Conservation (phyloP, 108 stramenopile species). For the Cyclotella distinguenda region DNA sequence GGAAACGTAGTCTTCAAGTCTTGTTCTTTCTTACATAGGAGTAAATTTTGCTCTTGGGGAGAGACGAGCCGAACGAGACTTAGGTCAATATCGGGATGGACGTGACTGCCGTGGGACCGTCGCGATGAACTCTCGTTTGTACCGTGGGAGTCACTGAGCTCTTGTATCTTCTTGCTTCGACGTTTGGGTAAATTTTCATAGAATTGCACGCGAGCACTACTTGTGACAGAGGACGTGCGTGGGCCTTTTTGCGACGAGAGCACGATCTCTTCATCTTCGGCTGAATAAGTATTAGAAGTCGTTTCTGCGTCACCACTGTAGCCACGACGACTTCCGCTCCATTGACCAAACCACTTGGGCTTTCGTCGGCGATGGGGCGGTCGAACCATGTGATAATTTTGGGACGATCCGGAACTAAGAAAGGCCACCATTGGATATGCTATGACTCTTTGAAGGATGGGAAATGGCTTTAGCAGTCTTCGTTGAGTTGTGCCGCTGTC, state of each 20-base stretch:
- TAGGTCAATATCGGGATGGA: slow-evolving; percentile 1
- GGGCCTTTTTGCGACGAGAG: background rate
- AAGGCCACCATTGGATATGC: no score
- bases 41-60: background rate
- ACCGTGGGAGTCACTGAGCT: no score
- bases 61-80: background rate
- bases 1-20: background rate
- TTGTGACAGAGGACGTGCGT: background rate
- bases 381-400: no score
- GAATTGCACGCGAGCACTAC: background rate
- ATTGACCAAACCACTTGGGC: background rate
- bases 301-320: slow-evolving; percentile 1
- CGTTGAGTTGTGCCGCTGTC: no score
- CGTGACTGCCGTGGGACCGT: background rate
- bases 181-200: background rate
- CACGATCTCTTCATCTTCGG: background rate
- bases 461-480: no score
- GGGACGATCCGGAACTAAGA: no score
- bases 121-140: background rate
- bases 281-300: background rate
- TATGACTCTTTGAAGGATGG: no score
- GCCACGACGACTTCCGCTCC: slow-evolving; percentile 1
- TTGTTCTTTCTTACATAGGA: background rate
- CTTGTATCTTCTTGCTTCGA: no score
- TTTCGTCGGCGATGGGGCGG: background rate